Conservation (phyloP, 2,329 filamentous ascomycete genomes). For the Pseudocercospora ulei region DNA sequence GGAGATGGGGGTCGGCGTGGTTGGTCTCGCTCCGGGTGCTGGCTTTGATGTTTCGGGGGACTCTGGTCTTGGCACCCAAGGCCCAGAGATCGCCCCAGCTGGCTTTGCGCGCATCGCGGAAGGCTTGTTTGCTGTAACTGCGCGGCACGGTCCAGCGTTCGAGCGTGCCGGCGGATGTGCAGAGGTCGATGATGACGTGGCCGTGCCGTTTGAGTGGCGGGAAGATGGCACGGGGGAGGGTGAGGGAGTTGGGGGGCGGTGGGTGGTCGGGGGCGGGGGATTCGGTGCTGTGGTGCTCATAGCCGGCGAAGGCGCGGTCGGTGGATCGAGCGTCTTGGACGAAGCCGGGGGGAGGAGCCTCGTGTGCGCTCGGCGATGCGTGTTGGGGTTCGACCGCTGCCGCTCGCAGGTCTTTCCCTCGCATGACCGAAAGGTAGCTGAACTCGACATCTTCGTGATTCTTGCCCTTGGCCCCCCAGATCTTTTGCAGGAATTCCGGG, state of each 20-base stretch:
- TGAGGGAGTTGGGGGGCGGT: constrained; percentile 43
- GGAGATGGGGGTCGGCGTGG: constrained; percentile 19
- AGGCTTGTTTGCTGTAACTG: constrained; percentile 70
- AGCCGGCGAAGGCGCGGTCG: constrained; percentile 61
- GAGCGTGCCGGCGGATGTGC: constrained; percentile 72
- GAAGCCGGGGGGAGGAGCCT: constrained; percentile 3
- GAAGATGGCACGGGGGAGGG: constrained; percentile 67
- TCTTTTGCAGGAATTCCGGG: constrained; percentile 67
- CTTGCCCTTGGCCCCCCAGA: constrained; percentile 57
- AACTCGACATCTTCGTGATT: constrained; percentile 89
- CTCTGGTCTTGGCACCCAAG: constrained; percentile 78
- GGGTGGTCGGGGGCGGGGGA: constrained; percentile 9
- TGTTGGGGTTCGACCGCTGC: constrained; percentile 3
- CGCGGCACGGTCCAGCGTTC: constrained; percentile 91
- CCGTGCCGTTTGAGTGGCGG: constrained; percentile 77
- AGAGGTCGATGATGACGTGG: constrained; percentile 82
- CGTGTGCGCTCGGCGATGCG: constrained; percentile 4
- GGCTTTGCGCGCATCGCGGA: constrained; percentile 83
- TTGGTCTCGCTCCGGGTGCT: constrained; percentile 11
- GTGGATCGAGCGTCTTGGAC: constrained; percentile 50
- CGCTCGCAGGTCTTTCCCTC: constrained; percentile 55
- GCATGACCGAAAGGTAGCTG: constrained; percentile 76
- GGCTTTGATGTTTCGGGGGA: constrained; percentile 41
- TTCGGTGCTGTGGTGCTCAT: constrained; percentile 43
- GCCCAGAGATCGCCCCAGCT: constrained; percentile 94